A percentile compares a stretch with the other conserved stretches of the same genome.
These are phyloP conservation scores for Astragalus membranaceus DNA, from an alignment of 306 rosid species.

Conservation along the genomic window DNA sequence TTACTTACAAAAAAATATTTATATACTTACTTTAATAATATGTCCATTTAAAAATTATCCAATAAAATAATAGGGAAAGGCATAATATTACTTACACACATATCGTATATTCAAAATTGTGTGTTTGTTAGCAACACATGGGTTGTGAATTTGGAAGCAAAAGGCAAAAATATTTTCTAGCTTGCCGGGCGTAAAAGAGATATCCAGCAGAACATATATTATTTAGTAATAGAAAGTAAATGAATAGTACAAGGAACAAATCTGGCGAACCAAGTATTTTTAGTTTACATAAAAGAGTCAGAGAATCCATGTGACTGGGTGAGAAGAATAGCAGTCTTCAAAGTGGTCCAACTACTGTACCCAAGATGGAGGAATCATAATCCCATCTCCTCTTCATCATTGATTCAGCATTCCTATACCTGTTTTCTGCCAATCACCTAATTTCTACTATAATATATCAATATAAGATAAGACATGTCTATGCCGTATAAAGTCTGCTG, in stretches of 20 bases:
- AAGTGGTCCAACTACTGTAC: slow-evolving; percentile 47
- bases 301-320: slow-evolving; percentile 46
- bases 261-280: background rate
- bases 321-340: slow-evolving; percentile 33
- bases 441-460: slow-evolving; percentile 26
- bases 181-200: slow-evolving; percentile 10
- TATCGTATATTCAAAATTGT: no score
- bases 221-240: background rate
- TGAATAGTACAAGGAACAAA: slow-evolving; percentile 15
- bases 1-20: no score
- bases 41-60: no score
- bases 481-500: slow-evolving; percentile 5
- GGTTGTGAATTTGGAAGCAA: slow-evolving; percentile 1
- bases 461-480: background rate
- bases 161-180: background rate
- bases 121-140: background rate
- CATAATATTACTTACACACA: no score
- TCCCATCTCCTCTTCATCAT: slow-evolving; percentile 49
- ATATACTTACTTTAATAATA: no score
- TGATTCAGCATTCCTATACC: slow-evolving; percentile 53
- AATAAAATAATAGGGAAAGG: no score
- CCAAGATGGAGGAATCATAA: slow-evolving; percentile 55
- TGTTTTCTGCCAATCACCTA: slow-evolving; percentile 41
- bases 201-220: background rate
- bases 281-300: slow-evolving; percentile 10